phyloP scores from a whole-genome alignment of 1,284 basidiomycete genomes.

The Sphagnurus paluster region DNA sequence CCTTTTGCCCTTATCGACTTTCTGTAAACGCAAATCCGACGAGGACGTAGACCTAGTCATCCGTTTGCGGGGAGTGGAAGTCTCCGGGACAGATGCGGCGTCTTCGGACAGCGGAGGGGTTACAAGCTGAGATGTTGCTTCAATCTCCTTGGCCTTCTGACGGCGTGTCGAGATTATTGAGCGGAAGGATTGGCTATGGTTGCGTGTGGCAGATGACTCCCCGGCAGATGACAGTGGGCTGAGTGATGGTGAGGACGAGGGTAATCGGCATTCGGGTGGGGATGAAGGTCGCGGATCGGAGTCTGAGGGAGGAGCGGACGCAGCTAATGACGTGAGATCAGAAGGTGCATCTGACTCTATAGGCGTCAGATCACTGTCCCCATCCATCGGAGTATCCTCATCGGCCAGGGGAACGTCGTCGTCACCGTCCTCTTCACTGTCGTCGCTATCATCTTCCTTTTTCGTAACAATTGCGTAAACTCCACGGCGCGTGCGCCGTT shows the following conservation, averaged over 20 bases:
- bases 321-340: slow-evolving; percentile 46
- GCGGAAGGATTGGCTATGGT: slow-evolving; percentile 37
- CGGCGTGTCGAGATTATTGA: slow-evolving; percentile 62
- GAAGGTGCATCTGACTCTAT: slow-evolving; percentile 48
- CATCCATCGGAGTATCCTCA: slow-evolving; percentile 44
- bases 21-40: slow-evolving; percentile 18
- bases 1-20: slow-evolving; percentile 31
- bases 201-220: slow-evolving; percentile 25
- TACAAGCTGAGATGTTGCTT: slow-evolving; percentile 22
- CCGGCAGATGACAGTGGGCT: slow-evolving; percentile 37
- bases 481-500: slow-evolving; percentile 73
- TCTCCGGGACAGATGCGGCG: slow-evolving; percentile 18
- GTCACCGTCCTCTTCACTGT: slow-evolving; percentile 51
- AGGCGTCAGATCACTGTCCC: slow-evolving; percentile 53
- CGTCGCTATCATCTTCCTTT: slow-evolving; percentile 56
- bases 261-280: slow-evolving; percentile 24
- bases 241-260: slow-evolving; percentile 31
- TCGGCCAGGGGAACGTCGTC: slow-evolving; percentile 43
- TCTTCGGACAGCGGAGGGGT: slow-evolving; percentile 32
- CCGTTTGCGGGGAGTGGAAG: slow-evolving; percentile 27
- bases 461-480: slow-evolving; percentile 68
- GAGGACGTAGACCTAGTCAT: slow-evolving; percentile 32
- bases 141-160: slow-evolving; percentile 44
- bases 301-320: slow-evolving; percentile 38
- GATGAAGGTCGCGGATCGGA: slow-evolving; percentile 26